Base-by-base conservation (phyloP, 257 asterid species). In the Solanum lycopersicoides region DNA sequence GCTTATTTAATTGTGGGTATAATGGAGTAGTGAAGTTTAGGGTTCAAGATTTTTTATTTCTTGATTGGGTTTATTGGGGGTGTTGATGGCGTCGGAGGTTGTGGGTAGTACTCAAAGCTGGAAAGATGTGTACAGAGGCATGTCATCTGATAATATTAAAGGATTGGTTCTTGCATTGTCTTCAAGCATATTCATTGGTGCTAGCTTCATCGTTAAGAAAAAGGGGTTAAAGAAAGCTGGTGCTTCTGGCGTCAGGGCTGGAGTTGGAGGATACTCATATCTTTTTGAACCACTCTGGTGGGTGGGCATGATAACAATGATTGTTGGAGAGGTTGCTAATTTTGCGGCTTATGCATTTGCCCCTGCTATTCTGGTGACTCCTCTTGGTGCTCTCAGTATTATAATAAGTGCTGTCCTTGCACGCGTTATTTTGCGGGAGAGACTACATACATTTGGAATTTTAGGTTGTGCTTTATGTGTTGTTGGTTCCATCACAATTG, bases 281-380 rank as follows among this genome's bases (percentile, higher is more conserved):
- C 90, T 95, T 18, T 92, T 87, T 39, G 98, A 95, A 91, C 98
- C 98, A 86, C 92, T 95, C 56, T 95, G 98, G 98, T 95, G 98
- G 98, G 92, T 91, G 84, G 98, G 98, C 92, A 91, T 95, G 97
- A 93, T 91, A 88, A 92, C 98, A 86, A 95, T 97, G 99, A 87
- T 97, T 89, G 97, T 97, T 87, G 99, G 99, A 90, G 99, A 97
- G 91, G 88, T 95, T 89, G 99, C 99, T 11, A 97, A 97, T 92
- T 97, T 97, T 93, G 99, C 98, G 32, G 99, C 99, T 83, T 95
- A 97, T 92, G 99, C 99, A 89, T 97, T 97, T 93, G 99, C 99
- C 37, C 99, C 99, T 86, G 98, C 99, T 86, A 95, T 97, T 89
- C 91, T 95, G 90, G 99, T 97, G 85, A 95, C 99, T 50, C 99